Percentiles rank a stretch among this genome's conserved stretches.
Conservation (phyloP, 1,284 basidiomycete genomes). For the Cryptococcus neoformans region DNA sequence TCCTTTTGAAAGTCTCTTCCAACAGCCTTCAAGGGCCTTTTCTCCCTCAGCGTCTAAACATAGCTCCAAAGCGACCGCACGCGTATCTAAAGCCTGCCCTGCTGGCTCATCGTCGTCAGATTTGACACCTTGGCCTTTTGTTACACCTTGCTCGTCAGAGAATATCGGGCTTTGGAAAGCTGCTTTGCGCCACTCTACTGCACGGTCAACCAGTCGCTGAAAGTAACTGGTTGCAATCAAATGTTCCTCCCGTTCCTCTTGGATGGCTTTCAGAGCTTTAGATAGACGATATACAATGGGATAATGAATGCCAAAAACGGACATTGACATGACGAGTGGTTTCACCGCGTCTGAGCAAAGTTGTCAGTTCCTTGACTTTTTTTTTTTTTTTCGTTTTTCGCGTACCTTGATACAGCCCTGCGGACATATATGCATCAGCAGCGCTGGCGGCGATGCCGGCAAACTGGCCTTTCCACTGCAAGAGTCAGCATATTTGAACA, state of each 20-base stretch:
- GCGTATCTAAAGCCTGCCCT: background rate
- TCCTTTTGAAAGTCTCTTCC: constrained; percentile 11
- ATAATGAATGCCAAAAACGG: constrained; percentile 14
- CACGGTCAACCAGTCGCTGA: constrained; percentile 1
- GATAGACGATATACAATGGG: constrained; percentile 12
- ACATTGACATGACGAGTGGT: constrained; percentile 15
- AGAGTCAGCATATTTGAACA: background rate
- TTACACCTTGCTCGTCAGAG: background rate
- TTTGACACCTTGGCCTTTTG: background rate
- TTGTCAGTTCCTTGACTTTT: background rate
- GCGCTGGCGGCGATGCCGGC: constrained; percentile 24
- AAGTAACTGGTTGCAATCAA: background rate
- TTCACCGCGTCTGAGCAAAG: constrained; percentile 14
- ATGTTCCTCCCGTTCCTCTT: background rate
- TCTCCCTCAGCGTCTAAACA: constrained; percentile 1
- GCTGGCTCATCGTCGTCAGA: too few species aligned
- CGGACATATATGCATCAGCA: constrained; percentile 24
- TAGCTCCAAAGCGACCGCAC: background rate
- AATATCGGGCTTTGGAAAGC: constrained; percentile 4
- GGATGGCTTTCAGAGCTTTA: background rate
- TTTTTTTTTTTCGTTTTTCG: background rate
- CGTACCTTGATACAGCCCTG: constrained; percentile 14
- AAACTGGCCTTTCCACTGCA: constrained; percentile 30
- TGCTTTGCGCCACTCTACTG: background rate
- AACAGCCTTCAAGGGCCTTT: constrained; percentile 5